These are phyloP conservation scores for Pseudohyphozyma bogoriensis DNA, from an alignment of 768 basidiomycete species.

Conservation along the genomic window DNA sequence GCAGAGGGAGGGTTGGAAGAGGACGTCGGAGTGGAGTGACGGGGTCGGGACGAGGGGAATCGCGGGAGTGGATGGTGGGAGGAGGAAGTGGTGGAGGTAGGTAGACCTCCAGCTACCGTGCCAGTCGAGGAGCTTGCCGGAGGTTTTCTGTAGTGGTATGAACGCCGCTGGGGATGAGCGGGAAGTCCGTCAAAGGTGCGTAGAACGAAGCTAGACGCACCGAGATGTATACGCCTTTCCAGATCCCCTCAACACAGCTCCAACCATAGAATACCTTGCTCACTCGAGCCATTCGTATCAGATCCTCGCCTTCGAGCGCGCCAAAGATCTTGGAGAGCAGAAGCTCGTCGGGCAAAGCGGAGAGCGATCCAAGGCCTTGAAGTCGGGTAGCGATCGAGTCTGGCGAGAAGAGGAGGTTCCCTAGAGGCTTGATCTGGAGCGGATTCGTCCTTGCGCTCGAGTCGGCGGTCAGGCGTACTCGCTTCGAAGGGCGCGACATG, in stretches of 20 bases:
- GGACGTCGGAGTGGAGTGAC: constrained; percentile 30
- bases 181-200: no score
- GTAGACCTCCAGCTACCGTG: constrained; percentile 21
- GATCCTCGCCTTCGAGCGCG: constrained; percentile 10
- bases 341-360: constrained; percentile 26
- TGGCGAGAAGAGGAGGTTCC: constrained; percentile 16
- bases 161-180: no score
- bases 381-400: neutral
- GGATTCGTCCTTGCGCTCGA: no score
- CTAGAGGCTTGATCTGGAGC: constrained; percentile 17
- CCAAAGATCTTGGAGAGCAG: constrained; percentile 17
- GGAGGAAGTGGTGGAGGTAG: constrained; percentile 10
- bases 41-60: constrained; percentile 4
- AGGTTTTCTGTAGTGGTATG: neutral
- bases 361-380: constrained; percentile 11
- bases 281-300: constrained; percentile 9
- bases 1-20: constrained; percentile 28
- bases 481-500: no score
- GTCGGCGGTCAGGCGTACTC: no score
- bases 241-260: constrained; percentile 14
- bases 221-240: constrained; percentile 22
- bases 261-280: constrained; percentile 23
- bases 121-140: constrained; percentile 15
- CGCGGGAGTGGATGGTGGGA: neutral
- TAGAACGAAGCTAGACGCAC: neutral